These are phyloP conservation scores for Angomonas deanei DNA, from an alignment of 208 protist genomes.

Conservation along the genomic window DNA sequence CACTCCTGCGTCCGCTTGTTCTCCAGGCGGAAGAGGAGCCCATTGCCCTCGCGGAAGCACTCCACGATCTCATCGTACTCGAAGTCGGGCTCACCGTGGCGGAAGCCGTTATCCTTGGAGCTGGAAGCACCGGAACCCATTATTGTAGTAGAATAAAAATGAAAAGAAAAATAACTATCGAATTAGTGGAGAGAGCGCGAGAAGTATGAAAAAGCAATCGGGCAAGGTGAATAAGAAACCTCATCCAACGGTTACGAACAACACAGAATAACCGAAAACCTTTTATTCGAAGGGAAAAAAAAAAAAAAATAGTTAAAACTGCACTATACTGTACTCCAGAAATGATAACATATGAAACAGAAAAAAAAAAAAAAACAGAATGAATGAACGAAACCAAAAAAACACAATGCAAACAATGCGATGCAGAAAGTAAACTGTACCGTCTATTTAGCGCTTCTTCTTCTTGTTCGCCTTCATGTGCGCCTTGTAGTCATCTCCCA, in stretches of 20 bases:
- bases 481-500: slow-evolving; percentile 28
- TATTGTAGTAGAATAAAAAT: slow-evolving; percentile 5
- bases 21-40: slow-evolving; percentile 66
- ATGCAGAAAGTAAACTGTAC: not conserved
- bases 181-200: not conserved
- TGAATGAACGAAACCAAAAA: not conserved
- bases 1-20: slow-evolving; percentile 49
- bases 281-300: slow-evolving; percentile 5
- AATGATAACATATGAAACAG: not conserved
- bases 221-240: too few relatives aligned
- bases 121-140: slow-evolving; percentile 73
- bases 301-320: not conserved
- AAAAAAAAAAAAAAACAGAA: slow-evolving; percentile 9
- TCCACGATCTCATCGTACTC: slow-evolving; percentile 66
- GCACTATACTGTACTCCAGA: too few relatives aligned
- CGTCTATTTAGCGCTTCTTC: slow-evolving; percentile 2
- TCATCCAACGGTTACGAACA: too few relatives aligned
- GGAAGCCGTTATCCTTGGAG: slow-evolving; percentile 6
- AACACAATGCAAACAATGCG: not conserved
- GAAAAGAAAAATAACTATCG: not conserved
- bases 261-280: not conserved
- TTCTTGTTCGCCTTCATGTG: slow-evolving; percentile 12
- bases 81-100: slow-evolving; percentile 65
- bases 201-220: too few relatives aligned
- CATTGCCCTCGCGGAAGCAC: slow-evolving; percentile 66